A percentile compares a stretch with the other conserved stretches of the same genome.
These are phyloP conservation scores for Globisporangium lucens DNA, from an alignment of 352 stramenopile species.

Conservation along the genomic window DNA sequence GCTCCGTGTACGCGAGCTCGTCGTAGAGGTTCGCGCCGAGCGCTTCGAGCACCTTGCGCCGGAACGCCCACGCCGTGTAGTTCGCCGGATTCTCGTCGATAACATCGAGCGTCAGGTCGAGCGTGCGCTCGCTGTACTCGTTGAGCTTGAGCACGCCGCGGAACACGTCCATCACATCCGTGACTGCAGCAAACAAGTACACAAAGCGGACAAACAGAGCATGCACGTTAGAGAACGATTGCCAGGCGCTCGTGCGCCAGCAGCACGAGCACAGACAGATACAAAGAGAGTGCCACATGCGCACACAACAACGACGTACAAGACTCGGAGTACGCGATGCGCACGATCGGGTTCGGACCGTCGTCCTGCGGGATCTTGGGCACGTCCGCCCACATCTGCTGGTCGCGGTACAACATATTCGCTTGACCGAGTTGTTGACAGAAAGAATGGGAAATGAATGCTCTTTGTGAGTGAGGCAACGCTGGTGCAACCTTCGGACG, in stretches of 20 bases:
- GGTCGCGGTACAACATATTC: constrained; percentile 56
- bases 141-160: constrained; percentile 89
- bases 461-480: not conserved
- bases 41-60: constrained; percentile 86
- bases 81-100: constrained; percentile 96
- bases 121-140: constrained; percentile 89
- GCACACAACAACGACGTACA: constrained; percentile 41
- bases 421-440: not conserved
- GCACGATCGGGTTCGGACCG: constrained; percentile 71
- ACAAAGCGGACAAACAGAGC: not conserved
- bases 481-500: constrained; percentile 2
- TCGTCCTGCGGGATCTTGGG: constrained; percentile 82
- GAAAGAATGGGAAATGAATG: not conserved
- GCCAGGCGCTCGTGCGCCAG: not conserved
- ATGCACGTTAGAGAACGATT: not conserved
- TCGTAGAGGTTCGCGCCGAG: constrained; percentile 63
- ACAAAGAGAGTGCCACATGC: not conserved
- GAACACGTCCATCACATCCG: constrained; percentile 93
- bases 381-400: constrained; percentile 78
- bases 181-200: constrained; percentile 39
- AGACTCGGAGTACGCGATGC: constrained; percentile 66
- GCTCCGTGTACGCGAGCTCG: constrained; percentile 72
- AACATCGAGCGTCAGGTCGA: constrained; percentile 91
- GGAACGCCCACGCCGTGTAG: constrained; percentile 98
- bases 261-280: not conserved